Evolutionary conservation across 495 filamentous ascomycete species (phyloP), one percentile per base, ranked within the genome.

Genomic region (Immersiella caudata): DNA sequence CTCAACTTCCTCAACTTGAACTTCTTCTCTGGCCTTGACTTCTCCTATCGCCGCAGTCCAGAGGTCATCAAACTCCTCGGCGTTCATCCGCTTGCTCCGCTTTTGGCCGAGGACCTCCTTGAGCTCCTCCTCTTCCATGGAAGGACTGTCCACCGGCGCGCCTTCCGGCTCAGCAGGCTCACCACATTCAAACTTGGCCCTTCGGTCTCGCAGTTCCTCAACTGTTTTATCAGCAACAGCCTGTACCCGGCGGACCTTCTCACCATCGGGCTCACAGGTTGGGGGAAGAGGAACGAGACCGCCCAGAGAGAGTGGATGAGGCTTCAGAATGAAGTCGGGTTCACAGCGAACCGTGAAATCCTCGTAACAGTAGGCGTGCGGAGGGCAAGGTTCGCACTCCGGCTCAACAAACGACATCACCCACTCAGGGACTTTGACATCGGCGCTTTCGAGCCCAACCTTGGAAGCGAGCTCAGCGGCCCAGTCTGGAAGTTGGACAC

Each of bases 261-360:
- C 92, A 59, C 93, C 91, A 75, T 99, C 96, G 1, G 96, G 89
- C 75, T 97, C 94, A 75, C 95, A 99, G n/a, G 90, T 93, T 14
- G 95, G 94, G 1, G 94, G 87, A 27, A 98, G 80, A 20, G 95
- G 95, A 9, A 97, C 72, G 16, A 95, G 71, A 4, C 95, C 94
- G 24, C 89, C 88, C 0, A 97, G 73, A 0, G 93, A 88, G 14
- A 97, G 82, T 7, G 93, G 94, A 76, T 97, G 95, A 7, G 89
- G 84, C 74, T 90, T 89, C 27, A 95, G 84, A 57, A 98, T 83
- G 73, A 94, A 99, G 73, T 93, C 95, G 60, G 87, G 83, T 70
- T 97, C 93, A 75, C 95, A 99, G 33, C 83, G 84, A 11, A 90
- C 89, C 58, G 89, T 82, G 57, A 94, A 89, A 63, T 91, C 84